Conservation (phyloP, 1,284 basidiomycete species). For the Ceratobasidium sp. region DNA sequence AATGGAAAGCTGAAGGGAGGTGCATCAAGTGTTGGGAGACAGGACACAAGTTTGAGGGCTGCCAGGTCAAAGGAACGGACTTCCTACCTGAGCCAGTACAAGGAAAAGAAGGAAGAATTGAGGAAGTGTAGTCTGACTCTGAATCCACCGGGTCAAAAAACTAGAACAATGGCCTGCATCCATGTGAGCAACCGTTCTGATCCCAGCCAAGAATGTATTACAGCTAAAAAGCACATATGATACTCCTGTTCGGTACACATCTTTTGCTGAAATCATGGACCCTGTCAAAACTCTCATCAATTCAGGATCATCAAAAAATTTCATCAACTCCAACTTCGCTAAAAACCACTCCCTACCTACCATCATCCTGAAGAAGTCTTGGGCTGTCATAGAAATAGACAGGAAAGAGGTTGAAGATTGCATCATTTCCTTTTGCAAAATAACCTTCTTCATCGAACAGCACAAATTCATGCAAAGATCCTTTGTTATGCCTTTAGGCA, state of each 20-base stretch:
- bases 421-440: neutral
- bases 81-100: neutral
- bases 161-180: neutral
- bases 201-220: neutral
- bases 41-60: neutral
- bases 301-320: conserved; percentile 8
- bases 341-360: neutral
- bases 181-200: neutral
- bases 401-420: neutral
- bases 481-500: conserved; percentile 12
- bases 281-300: neutral
- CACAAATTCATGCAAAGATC: neutral
- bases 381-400: neutral
- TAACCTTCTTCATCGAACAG: neutral
- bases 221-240: conserved; percentile 12
- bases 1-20: neutral
- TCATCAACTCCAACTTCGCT: neutral
- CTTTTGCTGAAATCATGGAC: neutral
- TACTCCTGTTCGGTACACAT: conserved; percentile 3
- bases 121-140: neutral
- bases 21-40: neutral
- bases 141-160: neutral
- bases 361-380: neutral
- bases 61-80: neutral
- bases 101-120: neutral